Evolutionary conservation across 306 rosid species (phyloP).

Genomic region (Medicago truncatula): DNA sequence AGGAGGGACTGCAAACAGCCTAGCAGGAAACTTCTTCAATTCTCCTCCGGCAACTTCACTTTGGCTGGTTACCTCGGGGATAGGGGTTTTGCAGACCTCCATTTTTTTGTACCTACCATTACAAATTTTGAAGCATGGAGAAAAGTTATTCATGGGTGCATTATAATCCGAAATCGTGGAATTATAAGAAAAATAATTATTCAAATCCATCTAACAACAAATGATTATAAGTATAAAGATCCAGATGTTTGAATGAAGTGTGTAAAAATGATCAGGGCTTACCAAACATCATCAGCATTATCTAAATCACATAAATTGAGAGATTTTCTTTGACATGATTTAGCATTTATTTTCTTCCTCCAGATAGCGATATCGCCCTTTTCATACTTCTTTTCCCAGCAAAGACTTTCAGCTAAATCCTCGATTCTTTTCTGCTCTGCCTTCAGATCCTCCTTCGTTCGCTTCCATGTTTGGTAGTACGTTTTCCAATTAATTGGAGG

Average conservation of each 20-base stretch:
- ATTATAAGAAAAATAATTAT: neutral
- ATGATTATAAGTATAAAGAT: neutral
- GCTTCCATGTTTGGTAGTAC: slow-evolving; percentile 87
- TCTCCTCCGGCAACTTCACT: slow-evolving; percentile 85
- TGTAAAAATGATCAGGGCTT: slow-evolving; percentile 39
- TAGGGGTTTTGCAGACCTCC: slow-evolving; percentile 79
- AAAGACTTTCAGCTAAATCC: slow-evolving; percentile 82
- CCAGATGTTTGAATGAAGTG: neutral
- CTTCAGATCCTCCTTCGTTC: slow-evolving; percentile 77
- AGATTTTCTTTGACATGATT: slow-evolving; percentile 71
- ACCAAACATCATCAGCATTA: slow-evolving; percentile 89
- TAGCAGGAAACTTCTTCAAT: slow-evolving; percentile 82
- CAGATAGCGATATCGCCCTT: slow-evolving; percentile 95
- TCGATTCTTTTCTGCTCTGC: slow-evolving; percentile 88
- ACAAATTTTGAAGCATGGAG: neutral
- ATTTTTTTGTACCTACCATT: slow-evolving; percentile 77
- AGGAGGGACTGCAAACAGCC: slow-evolving; percentile 88
- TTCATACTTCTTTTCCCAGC: slow-evolving; percentile 99
- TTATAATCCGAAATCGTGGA: slow-evolving; percentile 8
- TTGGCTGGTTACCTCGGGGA: slow-evolving; percentile 63
- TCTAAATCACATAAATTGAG: slow-evolving; percentile 53
- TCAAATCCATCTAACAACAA: neutral
- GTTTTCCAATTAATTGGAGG: slow-evolving; percentile 99
- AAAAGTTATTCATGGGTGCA: neutral
- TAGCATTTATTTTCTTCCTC: slow-evolving; percentile 70